phyloP scores from a whole-genome alignment of 2,329 filamentous ascomycete species.

The Xylaria sp. region DNA sequence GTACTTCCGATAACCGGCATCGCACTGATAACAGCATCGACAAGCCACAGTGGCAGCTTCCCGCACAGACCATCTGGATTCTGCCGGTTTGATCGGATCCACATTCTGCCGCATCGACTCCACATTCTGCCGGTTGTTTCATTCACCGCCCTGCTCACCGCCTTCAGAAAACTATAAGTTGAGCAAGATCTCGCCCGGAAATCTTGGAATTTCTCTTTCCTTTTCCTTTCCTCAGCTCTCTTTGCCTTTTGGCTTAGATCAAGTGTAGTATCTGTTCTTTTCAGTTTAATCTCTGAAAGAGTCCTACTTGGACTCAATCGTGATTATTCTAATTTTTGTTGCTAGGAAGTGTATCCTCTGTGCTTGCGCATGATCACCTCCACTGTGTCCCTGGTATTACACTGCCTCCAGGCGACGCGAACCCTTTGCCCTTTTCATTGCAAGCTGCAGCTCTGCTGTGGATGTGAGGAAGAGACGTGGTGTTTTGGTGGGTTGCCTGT shows the following conservation, averaged over 20 bases:
- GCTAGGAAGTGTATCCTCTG: conserved; percentile 51
- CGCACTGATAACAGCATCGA: too few relatives aligned
- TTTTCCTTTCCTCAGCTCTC: conserved; percentile 32
- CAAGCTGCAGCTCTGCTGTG: conserved; percentile 45
- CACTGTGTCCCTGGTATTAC: conserved; percentile 73
- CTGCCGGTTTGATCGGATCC: too few relatives aligned
- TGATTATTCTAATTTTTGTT: conserved; percentile 82
- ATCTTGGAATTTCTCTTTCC: conserved; percentile 11
- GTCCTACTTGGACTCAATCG: conserved; percentile 62
- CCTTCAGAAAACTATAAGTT: too few relatives aligned
- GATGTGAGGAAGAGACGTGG: conserved; percentile 49
- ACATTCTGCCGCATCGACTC: too few relatives aligned
- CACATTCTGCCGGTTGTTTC: conserved; percentile 2
- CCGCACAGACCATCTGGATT: too few relatives aligned
- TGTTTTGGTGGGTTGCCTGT: not conserved
- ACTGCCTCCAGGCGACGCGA: conserved; percentile 71
- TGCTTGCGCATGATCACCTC: conserved; percentile 61
- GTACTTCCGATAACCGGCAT: too few relatives aligned
- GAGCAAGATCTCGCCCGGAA: not conserved
- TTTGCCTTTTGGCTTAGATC: conserved; percentile 54
- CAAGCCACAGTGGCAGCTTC: too few relatives aligned
- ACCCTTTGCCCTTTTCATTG: conserved; percentile 55
- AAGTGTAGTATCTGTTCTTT: conserved; percentile 97
- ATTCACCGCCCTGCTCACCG: conserved; percentile 5
- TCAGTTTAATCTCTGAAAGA: conserved; percentile 95